Percentiles rank a stretch among this genome's conserved stretches.
Conservation (phyloP, 192 early-diverging fungal genomes). For the Podila horticola region DNA sequence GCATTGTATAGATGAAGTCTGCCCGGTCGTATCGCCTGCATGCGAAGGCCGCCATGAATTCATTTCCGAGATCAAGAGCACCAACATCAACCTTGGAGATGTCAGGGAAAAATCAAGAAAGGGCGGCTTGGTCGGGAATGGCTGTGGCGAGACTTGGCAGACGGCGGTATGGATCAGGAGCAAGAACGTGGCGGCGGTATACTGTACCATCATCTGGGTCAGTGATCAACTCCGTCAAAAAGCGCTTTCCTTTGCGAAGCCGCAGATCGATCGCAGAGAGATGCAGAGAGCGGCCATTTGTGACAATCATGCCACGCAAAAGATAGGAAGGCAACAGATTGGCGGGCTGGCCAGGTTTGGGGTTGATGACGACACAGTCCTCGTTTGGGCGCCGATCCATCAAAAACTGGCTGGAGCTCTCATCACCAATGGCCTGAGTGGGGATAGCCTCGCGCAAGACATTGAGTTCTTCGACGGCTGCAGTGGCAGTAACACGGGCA, state of each 20-base stretch:
- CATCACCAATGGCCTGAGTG: background rate
- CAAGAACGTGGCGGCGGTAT: background rate
- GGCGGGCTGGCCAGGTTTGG: background rate
- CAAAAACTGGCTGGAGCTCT: background rate
- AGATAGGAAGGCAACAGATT: constrained; percentile 3
- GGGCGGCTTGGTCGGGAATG: background rate
- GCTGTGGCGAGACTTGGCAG: background rate
- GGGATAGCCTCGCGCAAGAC: background rate
- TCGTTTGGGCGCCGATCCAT: background rate
- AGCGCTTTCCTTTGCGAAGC: background rate
- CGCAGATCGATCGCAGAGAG: background rate
- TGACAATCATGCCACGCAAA: background rate
- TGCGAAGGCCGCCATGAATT: background rate
- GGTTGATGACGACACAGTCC: background rate
- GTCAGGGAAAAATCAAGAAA: background rate
- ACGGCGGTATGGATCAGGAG: background rate
- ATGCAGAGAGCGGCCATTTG: background rate
- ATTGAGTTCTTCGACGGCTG: background rate
- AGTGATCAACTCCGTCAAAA: background rate
- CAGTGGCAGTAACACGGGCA: background rate
- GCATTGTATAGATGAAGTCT: background rate
- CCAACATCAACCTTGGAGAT: background rate
- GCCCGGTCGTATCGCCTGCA: background rate
- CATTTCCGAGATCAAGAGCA: background rate
- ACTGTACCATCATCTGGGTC: background rate